Evolutionary conservation across 1,139 yeast genomes (phyloP).

Genomic region (Kodamaea sp.): DNA sequence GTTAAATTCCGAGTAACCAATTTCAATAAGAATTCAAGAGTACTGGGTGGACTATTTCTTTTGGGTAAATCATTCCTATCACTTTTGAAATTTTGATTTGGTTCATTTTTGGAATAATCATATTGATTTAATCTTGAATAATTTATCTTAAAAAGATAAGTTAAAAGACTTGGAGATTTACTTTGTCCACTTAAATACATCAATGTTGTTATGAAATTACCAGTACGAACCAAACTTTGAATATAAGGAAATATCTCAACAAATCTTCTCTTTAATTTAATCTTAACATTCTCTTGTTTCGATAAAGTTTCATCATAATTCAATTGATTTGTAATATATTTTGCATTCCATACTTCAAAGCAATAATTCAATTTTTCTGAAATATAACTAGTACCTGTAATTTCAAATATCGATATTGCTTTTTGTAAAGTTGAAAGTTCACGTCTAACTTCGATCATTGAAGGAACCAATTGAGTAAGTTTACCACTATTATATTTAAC

Average conservation of each 20-base stretch:
- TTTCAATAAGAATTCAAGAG: slow-evolving; percentile 41
- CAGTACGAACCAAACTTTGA: slow-evolving; percentile 44
- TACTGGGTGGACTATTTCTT: slow-evolving; percentile 48
- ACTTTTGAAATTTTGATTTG: slow-evolving; percentile 13
- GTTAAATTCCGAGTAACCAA: slow-evolving; percentile 29
- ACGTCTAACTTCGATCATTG: slow-evolving; percentile 52
- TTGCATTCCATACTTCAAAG: slow-evolving; percentile 63
- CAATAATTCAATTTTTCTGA: slow-evolving; percentile 63
- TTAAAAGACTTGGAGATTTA: slow-evolving; percentile 62
- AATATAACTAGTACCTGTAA: slow-evolving; percentile 67
- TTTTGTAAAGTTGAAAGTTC: slow-evolving; percentile 54
- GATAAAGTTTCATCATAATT: slow-evolving; percentile 29
- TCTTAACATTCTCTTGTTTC: slow-evolving; percentile 25
- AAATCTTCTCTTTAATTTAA: slow-evolving; percentile 42
- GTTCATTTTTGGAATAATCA: slow-evolving; percentile 56
- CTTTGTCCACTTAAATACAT: slow-evolving; percentile 65
- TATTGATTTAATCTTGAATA: slow-evolving; percentile 65
- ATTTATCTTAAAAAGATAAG: slow-evolving; percentile 59
- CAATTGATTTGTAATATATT: slow-evolving; percentile 48
- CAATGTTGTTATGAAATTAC: slow-evolving; percentile 59
- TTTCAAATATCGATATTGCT: slow-evolving; percentile 54
- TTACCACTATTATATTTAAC: slow-evolving; percentile 29
- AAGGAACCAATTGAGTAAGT: slow-evolving; percentile 43
- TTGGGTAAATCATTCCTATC: slow-evolving; percentile 16
- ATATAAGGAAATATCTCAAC: slow-evolving; percentile 60